phyloP scores from a whole-genome alignment of 768 basidiomycete genomes.

The Rubroboletus satanas region DNA sequence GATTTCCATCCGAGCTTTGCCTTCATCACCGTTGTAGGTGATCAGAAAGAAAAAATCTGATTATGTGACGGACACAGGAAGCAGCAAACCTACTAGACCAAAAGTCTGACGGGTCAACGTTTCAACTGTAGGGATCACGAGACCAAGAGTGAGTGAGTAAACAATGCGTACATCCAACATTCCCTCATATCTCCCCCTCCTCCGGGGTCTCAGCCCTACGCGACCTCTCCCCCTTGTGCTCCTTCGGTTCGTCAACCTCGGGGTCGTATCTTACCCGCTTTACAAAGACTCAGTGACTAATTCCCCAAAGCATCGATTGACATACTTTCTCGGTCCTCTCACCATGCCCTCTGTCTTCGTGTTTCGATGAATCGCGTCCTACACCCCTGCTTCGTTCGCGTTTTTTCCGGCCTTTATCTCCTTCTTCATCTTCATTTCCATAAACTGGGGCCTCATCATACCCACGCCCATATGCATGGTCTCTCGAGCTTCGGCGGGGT shows the following conservation, averaged over 20 bases:
- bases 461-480: constrained; percentile 39
- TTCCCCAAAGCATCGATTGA: background rate
- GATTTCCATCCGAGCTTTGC: background rate
- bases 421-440: constrained; percentile 39
- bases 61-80: background rate
- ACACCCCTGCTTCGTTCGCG: constrained; percentile 47
- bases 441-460: constrained; percentile 46
- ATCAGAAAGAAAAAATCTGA: background rate
- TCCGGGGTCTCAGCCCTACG: constrained; percentile 74
- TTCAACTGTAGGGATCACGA: background rate
- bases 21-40: background rate
- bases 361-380: constrained; percentile 32
- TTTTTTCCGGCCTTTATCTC: constrained; percentile 30
- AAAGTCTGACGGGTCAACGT: constrained; percentile 1
- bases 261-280: constrained; percentile 55
- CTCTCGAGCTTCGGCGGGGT: constrained; percentile 39
- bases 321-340: constrained; percentile 67
- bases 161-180: constrained; percentile 9
- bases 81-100: background rate
- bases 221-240: constrained; percentile 37
- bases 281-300: constrained; percentile 13
- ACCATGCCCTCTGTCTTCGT: constrained; percentile 47
- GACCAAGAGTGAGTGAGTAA: background rate
- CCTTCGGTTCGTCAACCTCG: constrained; percentile 43
- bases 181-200: constrained; percentile 77